phyloP scores from a whole-genome alignment of 345 rosid species.

The Salix brachista region DNA sequence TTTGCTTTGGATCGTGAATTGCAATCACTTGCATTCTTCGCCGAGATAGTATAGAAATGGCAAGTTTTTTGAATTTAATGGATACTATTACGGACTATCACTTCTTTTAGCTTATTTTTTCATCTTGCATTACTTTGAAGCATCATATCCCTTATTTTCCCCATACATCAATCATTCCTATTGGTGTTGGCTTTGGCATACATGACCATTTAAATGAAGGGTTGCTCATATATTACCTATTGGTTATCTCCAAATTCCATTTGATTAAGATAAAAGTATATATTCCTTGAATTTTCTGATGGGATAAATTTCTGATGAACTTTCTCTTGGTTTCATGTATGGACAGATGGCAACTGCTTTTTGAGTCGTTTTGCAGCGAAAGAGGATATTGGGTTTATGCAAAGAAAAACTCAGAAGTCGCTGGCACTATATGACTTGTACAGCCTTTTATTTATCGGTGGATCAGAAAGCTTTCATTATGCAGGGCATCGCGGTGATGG shows the following conservation, averaged over 20 bases:
- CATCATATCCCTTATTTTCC: not conserved
- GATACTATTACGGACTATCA: not conserved
- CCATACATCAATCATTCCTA: too few species aligned
- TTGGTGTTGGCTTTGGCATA: not conserved
- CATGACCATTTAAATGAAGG: not conserved
- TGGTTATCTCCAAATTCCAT: not conserved
- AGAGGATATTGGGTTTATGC: constrained; percentile 38
- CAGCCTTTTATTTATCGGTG: not conserved
- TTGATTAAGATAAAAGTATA: not conserved
- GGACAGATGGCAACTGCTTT: not conserved
- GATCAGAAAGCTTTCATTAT: not conserved
- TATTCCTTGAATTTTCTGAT: not conserved
- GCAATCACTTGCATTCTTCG: not conserved
- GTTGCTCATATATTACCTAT: not conserved
- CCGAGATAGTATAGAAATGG: not conserved
- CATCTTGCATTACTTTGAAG: not conserved
- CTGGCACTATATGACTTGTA: constrained; percentile 51
- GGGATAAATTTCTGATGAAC: not conserved
- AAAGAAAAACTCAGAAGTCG: constrained; percentile 46
- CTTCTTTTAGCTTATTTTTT: not conserved
- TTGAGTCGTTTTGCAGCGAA: not conserved
- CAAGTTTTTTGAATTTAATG: not conserved
- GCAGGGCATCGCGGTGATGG: not conserved
- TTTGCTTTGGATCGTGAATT: not conserved
- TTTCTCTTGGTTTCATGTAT: not conserved